phyloP scores from a whole-genome alignment of 768 basidiomycete species.

The Boletus eberwhitei region DNA sequence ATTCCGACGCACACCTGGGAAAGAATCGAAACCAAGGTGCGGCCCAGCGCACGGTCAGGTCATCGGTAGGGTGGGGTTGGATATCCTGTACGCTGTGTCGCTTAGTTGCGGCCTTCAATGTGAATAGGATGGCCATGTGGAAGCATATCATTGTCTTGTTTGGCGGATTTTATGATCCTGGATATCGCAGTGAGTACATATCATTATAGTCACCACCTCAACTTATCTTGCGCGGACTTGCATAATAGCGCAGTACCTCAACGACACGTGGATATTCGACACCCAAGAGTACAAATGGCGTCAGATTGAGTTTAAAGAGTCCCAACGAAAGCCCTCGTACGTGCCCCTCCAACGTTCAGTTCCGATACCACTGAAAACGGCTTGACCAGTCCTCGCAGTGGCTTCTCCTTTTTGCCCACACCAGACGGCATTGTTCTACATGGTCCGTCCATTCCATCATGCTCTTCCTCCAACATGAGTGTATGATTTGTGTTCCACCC shows the following conservation, averaged over 20 bases:
- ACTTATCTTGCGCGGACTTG: neutral
- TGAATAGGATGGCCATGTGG: constrained; percentile 79
- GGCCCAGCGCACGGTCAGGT: constrained; percentile 78
- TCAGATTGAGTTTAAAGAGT: constrained; percentile 69
- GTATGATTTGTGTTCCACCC: neutral
- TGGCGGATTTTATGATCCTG: constrained; percentile 89
- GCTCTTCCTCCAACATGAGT: neutral
- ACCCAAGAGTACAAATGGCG: constrained; percentile 85
- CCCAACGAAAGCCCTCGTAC: constrained; percentile 70
- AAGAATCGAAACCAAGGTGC: constrained; percentile 79
- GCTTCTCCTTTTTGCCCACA: constrained; percentile 80
- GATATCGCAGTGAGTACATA: constrained; percentile 57
- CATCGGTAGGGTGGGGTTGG: constrained; percentile 49
- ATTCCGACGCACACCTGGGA: constrained; percentile 80
- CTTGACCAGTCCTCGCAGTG: constrained; percentile 59
- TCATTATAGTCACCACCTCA: neutral
- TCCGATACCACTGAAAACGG: neutral
- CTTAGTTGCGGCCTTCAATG: neutral
- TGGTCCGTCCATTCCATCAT: constrained; percentile 41
- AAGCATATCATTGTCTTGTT: constrained; percentile 85
- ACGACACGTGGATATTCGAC: constrained; percentile 84
- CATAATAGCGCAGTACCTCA: constrained; percentile 66
- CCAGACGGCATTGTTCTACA: constrained; percentile 78
- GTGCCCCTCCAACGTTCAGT: constrained; percentile 12
- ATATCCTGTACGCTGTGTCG: neutral